phyloP scores from a whole-genome alignment of 805 yeast species.

The Candida insectorum region DNA sequence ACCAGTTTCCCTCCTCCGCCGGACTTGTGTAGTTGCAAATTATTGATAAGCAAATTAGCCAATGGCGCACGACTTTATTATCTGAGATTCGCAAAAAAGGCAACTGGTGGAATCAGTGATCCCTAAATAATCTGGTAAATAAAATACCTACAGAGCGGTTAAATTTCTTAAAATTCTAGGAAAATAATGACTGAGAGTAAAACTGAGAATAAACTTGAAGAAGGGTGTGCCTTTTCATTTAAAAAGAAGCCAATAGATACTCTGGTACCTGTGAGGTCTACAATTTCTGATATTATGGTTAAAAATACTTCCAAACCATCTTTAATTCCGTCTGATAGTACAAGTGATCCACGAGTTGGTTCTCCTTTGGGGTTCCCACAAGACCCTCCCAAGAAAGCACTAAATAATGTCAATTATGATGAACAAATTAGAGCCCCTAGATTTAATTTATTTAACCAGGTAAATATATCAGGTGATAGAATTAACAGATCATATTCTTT shows the following conservation, averaged over 20 bases:
- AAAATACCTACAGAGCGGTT: too few relatives aligned
- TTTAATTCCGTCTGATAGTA: neutral
- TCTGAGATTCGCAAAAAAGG: too few relatives aligned
- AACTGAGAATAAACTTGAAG: too few relatives aligned
- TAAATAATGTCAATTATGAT: conserved; percentile 39
- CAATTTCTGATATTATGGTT: conserved; percentile 21
- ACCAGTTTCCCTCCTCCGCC: too few relatives aligned
- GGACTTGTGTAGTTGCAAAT: too few relatives aligned
- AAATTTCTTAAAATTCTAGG: too few relatives aligned
- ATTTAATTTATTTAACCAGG: conserved; percentile 17
- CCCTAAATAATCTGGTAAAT: too few relatives aligned
- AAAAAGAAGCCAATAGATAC: conserved; percentile 25
- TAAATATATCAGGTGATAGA: neutral
- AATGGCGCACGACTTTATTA: too few relatives aligned
- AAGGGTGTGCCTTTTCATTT: conserved; percentile 24
- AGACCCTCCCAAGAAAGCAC: neutral
- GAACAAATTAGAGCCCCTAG: conserved; percentile 56
- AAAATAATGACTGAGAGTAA: too few relatives aligned
- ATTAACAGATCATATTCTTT: neutral
- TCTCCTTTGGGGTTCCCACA: neutral
- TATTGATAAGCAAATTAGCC: too few relatives aligned
- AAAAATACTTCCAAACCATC: neutral
- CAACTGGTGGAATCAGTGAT: too few relatives aligned
- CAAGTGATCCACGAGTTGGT: too few relatives aligned
- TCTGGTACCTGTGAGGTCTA: conserved; percentile 15